Conservation (phyloP, 2,329 filamentous ascomycete species). For the Metarhizium robertsii region DNA sequence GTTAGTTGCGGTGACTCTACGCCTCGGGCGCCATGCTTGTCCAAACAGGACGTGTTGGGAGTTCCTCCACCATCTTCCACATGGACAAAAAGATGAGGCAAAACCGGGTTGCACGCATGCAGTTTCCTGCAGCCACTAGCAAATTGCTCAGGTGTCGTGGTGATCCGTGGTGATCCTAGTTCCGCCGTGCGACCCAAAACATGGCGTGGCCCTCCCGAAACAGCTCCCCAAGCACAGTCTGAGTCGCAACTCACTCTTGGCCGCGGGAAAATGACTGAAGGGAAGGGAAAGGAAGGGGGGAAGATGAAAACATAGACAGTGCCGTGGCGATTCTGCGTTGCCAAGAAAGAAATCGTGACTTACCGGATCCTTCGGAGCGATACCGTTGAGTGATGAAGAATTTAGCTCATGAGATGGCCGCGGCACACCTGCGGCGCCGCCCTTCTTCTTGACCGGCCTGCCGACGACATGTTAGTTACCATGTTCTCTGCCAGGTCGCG, state of each 20-base stretch:
- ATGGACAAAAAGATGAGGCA: not conserved
- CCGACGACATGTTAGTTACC: not conserved
- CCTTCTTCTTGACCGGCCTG: constrained; percentile 67
- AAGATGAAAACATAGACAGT: not conserved
- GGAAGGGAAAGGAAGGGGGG: too few relatives aligned
- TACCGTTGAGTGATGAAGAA: constrained; percentile 47
- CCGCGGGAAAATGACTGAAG: not conserved
- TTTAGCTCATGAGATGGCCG: constrained; percentile 54
- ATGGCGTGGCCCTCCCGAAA: not conserved
- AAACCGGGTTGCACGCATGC: constrained; percentile 3
- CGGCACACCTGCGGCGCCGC: constrained; percentile 59
- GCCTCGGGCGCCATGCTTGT: not conserved
- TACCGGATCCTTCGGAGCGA: constrained; percentile 44
- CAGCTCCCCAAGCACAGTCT: constrained; percentile 1
- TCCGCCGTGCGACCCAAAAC: constrained; percentile 5
- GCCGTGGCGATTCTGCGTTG: not conserved
- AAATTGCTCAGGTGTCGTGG: not conserved
- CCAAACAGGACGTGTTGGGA: not conserved
- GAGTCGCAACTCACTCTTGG: not conserved
- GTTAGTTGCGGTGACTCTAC: constrained; percentile 20
- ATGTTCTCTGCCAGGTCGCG: not conserved
- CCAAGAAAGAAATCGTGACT: constrained; percentile 15
- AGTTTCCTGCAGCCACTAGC: constrained; percentile 1
- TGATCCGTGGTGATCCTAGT: constrained; percentile 2
- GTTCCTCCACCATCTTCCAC: not conserved